phyloP scores from a whole-genome alignment of 2,329 filamentous ascomycete genomes.

The Paraphaeosphaeria minitans region DNA sequence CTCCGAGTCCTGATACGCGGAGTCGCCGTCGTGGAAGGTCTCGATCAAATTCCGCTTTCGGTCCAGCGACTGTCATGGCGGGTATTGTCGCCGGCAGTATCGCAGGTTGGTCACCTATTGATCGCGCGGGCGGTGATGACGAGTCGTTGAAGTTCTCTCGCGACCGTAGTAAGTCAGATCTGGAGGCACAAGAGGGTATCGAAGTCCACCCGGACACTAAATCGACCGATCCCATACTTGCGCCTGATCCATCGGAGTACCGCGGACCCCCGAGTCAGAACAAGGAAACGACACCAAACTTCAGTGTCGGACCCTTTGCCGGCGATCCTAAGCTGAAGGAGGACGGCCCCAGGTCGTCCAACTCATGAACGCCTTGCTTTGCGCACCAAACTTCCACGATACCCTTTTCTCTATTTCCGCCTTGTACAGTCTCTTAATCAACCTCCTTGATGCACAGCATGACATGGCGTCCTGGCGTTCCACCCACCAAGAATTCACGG shows the following conservation, averaged over 20 bases:
- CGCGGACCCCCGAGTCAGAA: constrained; percentile 52
- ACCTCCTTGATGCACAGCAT: constrained; percentile 10
- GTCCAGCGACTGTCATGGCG: constrained; percentile 80
- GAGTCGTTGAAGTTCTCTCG: constrained; percentile 48
- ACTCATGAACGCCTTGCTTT: background rate
- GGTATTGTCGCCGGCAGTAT: constrained; percentile 79
- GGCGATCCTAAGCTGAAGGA: constrained; percentile 45
- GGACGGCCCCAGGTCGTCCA: constrained; percentile 19
- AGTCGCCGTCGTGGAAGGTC: constrained; percentile 67
- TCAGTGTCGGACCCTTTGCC: constrained; percentile 49
- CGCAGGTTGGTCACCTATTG: constrained; percentile 76
- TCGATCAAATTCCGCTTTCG: constrained; percentile 73
- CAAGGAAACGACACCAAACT: constrained; percentile 51
- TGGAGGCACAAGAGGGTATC: constrained; percentile 51
- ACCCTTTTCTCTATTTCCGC: background rate
- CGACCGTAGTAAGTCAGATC: constrained; percentile 43
- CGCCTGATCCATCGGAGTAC: constrained; percentile 48
- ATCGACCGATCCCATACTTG: constrained; percentile 53
- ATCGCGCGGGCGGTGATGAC: constrained; percentile 53
- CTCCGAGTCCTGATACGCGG: constrained; percentile 60
- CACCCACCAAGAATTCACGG: background rate
- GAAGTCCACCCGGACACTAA: constrained; percentile 58
- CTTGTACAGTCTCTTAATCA: constrained; percentile 12
- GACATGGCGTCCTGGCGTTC: constrained; percentile 15
- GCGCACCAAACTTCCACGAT: background rate